These are phyloP conservation scores for Glomus cerebriforme DNA, from an alignment of 192 early-diverging fungal species.

Conservation along the genomic window DNA sequence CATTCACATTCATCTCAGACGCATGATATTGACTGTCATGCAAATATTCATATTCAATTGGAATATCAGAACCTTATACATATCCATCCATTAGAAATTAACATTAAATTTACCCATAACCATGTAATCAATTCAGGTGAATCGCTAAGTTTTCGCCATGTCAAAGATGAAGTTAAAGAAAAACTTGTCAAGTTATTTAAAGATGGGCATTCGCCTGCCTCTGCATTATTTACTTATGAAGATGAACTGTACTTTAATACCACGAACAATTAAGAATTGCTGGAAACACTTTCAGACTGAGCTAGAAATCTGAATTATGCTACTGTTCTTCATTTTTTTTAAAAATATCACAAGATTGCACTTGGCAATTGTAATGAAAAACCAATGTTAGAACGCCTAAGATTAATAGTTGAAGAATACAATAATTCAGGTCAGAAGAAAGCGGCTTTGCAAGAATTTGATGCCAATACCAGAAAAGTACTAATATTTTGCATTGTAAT, in stretches of 20 bases:
- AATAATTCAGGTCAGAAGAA: neutral
- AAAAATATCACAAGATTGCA: neutral
- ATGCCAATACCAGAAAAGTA: neutral
- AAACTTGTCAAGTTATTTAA: neutral
- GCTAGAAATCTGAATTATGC: neutral
- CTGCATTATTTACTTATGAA: neutral
- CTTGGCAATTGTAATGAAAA: neutral
- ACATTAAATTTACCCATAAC: neutral
- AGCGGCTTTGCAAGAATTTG: neutral
- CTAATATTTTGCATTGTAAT: conserved; percentile 6
- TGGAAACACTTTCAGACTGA: neutral
- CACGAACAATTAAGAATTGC: neutral
- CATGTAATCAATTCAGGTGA: conserved; percentile 10
- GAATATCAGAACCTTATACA: neutral
- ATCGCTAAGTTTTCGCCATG: neutral
- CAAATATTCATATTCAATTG: neutral
- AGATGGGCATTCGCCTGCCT: neutral
- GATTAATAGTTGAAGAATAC: no score
- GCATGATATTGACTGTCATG: neutral
- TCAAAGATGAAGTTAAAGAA: neutral
- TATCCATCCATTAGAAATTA: conserved; percentile 7
- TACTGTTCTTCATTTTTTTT: no score
- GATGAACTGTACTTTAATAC: neutral
- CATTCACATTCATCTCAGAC: neutral
- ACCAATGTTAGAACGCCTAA: no score